These are phyloP conservation scores for Penicillium turbatum DNA, from an alignment of 495 filamentous ascomycete genomes.

Conservation along the genomic window DNA sequence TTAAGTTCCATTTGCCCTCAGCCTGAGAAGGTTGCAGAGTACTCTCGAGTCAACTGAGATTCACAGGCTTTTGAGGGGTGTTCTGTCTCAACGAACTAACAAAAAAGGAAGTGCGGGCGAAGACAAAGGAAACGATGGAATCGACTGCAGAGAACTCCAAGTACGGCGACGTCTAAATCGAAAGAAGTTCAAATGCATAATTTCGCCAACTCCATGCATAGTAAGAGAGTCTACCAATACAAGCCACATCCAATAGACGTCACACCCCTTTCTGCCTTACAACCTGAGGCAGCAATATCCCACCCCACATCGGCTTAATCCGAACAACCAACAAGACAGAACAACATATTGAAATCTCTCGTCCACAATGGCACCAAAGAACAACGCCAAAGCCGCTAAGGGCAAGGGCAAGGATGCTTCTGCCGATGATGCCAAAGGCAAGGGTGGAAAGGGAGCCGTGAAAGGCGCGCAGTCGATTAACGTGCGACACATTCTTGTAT, in stretches of 20 bases:
- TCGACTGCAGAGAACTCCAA: background rate
- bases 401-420: constrained; percentile 48
- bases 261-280: constrained; percentile 6
- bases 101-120: background rate
- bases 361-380: constrained; percentile 50
- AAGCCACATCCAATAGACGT: constrained; percentile 3
- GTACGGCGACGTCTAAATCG: background rate
- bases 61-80: background rate
- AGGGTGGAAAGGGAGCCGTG: constrained; percentile 44
- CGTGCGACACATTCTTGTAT: constrained; percentile 81
- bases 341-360: background rate
- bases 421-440: constrained; percentile 39
- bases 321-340: constrained; percentile 1
- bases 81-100: background rate
- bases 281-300: constrained; percentile 5
- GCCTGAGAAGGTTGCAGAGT: background rate
- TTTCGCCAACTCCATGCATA: background rate
- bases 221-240: background rate
- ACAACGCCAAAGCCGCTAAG: constrained; percentile 43
- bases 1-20: constrained; percentile 11
- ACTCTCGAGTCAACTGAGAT: background rate
- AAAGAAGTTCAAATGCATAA: background rate
- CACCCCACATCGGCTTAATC: constrained; percentile 3
- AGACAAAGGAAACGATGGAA: background rate
- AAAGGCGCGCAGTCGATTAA: constrained; percentile 80